A percentile compares a stretch with the other conserved stretches of the same genome.
phyloP scores from a whole-genome alignment of 208 protist species.

The Crithidia fasciculata region DNA sequence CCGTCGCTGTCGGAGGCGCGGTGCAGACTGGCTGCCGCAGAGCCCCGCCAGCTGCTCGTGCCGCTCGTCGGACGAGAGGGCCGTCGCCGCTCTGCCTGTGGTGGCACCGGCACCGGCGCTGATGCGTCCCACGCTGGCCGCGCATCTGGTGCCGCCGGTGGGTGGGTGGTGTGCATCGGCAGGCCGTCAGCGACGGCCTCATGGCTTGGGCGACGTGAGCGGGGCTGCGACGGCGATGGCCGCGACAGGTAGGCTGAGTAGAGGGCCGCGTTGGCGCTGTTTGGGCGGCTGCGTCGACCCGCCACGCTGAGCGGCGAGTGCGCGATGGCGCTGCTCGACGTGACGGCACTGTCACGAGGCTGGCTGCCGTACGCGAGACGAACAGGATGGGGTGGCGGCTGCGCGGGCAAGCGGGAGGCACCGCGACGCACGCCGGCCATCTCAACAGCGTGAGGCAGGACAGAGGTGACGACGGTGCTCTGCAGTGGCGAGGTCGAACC shows the following conservation, averaged over 20 bases:
- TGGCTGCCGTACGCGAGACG: neutral
- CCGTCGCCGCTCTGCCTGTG: neutral
- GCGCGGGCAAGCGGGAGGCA: neutral
- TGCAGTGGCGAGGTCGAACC: constrained; percentile 22
- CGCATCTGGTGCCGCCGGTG: neutral
- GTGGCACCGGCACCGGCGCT: constrained; percentile 7
- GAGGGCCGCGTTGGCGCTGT: constrained; percentile 14
- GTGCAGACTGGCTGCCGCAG: neutral
- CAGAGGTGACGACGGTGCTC: constrained; percentile 70
- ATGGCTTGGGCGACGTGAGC: neutral
- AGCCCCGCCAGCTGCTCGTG: neutral
- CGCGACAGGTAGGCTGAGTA: constrained; percentile 11
- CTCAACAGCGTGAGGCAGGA: constrained; percentile 57
- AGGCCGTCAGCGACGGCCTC: neutral
- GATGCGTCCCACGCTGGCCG: constrained; percentile 5
- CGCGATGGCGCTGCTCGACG: neutral
- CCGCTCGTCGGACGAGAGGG: neutral
- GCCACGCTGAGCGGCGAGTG: neutral
- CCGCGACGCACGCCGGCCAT: constrained; percentile 24
- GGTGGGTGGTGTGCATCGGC: neutral
- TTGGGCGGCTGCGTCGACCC: neutral
- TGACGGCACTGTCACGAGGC: no score
- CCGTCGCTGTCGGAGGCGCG: neutral
- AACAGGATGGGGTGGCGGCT: neutral
- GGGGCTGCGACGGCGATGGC: neutral